Evolutionary conservation across 805 yeast species (phyloP).

Genomic region (Yamadazyma scolyti): DNA sequence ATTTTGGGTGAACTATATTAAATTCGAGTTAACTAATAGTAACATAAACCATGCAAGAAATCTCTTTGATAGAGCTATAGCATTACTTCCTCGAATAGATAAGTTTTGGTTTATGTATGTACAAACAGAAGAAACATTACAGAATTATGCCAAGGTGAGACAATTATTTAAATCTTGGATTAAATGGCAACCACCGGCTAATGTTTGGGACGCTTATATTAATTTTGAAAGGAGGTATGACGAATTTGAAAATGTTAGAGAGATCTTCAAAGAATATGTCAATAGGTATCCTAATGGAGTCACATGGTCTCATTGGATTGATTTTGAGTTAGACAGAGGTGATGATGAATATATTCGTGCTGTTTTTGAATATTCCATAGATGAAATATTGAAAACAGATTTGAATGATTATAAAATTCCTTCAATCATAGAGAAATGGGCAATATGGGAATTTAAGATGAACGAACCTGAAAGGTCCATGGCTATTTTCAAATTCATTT

Average conservation of each 20-base stretch:
- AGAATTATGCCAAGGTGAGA: conserved; percentile 59
- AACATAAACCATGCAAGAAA: conserved; percentile 89
- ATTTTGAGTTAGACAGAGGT: conserved; percentile 47
- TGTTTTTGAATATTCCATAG: conserved; percentile 66
- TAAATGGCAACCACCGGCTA: conserved; percentile 62
- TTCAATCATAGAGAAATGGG: conserved; percentile 51
- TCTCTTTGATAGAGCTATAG: conserved; percentile 72
- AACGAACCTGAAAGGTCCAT: conserved; percentile 62
- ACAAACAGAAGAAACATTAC: conserved; percentile 75
- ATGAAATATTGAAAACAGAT: conserved; percentile 35
- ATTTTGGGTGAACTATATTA: conserved; percentile 81
- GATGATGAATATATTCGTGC: conserved; percentile 51
- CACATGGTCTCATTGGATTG: conserved; percentile 75
- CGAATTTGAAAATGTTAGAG: conserved; percentile 52
- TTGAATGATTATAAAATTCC: conserved; percentile 22
- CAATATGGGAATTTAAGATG: conserved; percentile 63
- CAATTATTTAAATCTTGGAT: conserved; percentile 76
- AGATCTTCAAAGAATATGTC: conserved; percentile 55
- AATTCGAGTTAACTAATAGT: conserved; percentile 65
- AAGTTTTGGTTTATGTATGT: conserved; percentile 86
- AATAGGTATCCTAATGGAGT: conserved; percentile 24
- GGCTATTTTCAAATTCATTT: conserved; percentile 51
- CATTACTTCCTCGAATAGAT: conserved; percentile 70
- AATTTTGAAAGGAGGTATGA: conserved; percentile 69
- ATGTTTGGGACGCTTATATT: conserved; percentile 74